Base-by-base conservation (phyloP, 768 basidiomycete species). In the Suillus tomentosus region DNA sequence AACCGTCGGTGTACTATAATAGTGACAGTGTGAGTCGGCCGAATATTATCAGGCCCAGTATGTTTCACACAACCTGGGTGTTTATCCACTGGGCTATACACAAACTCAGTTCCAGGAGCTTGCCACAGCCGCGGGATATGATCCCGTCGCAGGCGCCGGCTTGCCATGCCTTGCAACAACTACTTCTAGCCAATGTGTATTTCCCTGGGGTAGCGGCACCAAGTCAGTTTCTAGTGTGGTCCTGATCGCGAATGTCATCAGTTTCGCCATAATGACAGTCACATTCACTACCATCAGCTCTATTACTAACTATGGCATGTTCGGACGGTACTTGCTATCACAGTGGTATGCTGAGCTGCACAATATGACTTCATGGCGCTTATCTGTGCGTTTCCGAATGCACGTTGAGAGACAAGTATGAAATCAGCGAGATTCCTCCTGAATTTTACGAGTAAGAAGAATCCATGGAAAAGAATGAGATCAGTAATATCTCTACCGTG, bases 401-500 rank as follows among this genome's bases (percentile, higher is more conserved):
- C 91, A 5, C 83, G 87, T 74, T 92, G 4, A 78, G 81, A 42
- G 82, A 82, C 55, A 83, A 80, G 67, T 86, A 84, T 62, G 87
- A 88, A 57, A 79, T 78, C 0, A 88, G 89, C 0, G 83, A 88
- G 64, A 85, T 88, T 13, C 69, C 79, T 0, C 74, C 77, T 15
- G 88, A 88, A 62, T 86, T 83, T 66, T 92, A 89, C 66, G 92
- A 93, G 69, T 70, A 67, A 17, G 91, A 91, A 69, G 91, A 93
- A 69, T 90, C 88, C 37, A 69, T 94, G 51, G 90, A 94, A 77
- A 92, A 92, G 82, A 95, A 92, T 65, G 78, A 87, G 66, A 89
- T 95, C 63, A 91, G 92, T 70, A 94, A 92, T 69, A 90, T 93
- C 67, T 90, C 88, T 70, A 93, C 89, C 50, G 92, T 92, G 55